Evolutionary conservation across 2,329 filamentous ascomycete species (phyloP).

Genomic region (Xylaria sp.): DNA sequence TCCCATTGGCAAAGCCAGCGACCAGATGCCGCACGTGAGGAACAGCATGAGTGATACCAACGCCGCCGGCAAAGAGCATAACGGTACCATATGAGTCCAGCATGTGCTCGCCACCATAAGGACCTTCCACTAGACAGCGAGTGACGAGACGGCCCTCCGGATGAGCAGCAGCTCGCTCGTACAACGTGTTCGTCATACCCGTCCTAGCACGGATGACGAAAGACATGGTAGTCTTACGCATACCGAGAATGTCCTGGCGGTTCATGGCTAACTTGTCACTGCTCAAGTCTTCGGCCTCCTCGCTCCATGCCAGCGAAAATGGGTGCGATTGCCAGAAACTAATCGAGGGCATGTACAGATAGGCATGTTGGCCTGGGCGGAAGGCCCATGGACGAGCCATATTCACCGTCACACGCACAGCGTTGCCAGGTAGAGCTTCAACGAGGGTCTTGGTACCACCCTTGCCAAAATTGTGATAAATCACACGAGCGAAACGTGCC

Average conservation of each 20-base stretch:
- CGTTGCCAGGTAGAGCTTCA: slow-evolving; percentile 77
- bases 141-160: slow-evolving; percentile 67
- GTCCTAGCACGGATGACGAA: slow-evolving; percentile 76
- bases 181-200: slow-evolving; percentile 74
- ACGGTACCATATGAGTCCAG: slow-evolving; percentile 79
- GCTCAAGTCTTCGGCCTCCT: slow-evolving; percentile 61
- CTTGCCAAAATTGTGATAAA: slow-evolving; percentile 69
- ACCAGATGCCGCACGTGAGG: slow-evolving; percentile 77
- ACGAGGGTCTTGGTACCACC: slow-evolving; percentile 73
- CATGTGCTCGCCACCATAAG: slow-evolving; percentile 74
- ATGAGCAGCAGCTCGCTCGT: slow-evolving; percentile 67
- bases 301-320: slow-evolving; percentile 80
- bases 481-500: slow-evolving; percentile 62
- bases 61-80: slow-evolving; percentile 79
- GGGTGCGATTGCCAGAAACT: slow-evolving; percentile 78
- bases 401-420: slow-evolving; percentile 73
- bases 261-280: slow-evolving; percentile 64
- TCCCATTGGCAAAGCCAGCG: slow-evolving; percentile 69
- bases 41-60: slow-evolving; percentile 81
- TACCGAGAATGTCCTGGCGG: slow-evolving; percentile 62
- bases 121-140: slow-evolving; percentile 74
- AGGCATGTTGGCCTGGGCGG: slow-evolving; percentile 77
- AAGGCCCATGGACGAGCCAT: slow-evolving; percentile 80
- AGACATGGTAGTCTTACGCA: slow-evolving; percentile 69
- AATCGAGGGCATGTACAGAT: slow-evolving; percentile 76